phyloP scores from a whole-genome alignment of 306 rosid genomes.

The Arachis stenosperma region DNA sequence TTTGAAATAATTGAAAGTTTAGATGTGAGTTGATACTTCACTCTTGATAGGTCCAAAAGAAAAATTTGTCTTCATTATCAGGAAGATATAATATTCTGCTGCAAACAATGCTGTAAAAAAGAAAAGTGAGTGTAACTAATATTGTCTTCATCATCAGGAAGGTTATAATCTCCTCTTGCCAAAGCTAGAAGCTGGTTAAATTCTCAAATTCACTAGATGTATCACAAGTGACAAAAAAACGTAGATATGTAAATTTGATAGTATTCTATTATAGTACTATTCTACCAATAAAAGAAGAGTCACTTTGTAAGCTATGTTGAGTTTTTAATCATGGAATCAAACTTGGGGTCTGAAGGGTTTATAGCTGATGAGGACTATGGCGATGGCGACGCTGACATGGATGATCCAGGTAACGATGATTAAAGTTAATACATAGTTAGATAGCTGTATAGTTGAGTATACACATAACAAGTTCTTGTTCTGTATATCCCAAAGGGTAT shows the following conservation, averaged over 20 bases:
- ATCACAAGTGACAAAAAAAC: background rate
- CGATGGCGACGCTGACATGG: constrained; percentile 42
- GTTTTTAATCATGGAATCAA: background rate
- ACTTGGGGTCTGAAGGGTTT: background rate
- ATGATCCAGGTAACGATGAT: constrained; percentile 37
- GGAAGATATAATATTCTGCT: constrained; percentile 22
- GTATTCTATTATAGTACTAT: background rate
- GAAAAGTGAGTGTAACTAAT: constrained; percentile 1
- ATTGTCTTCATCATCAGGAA: too few relatives aligned
- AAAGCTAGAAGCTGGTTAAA: constrained; percentile 12
- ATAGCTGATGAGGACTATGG: constrained; percentile 34
- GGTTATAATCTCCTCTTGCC: background rate
- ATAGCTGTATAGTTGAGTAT: constrained; percentile 21
- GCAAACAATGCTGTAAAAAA: too few relatives aligned
- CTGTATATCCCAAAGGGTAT: background rate
- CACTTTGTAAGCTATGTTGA: background rate
- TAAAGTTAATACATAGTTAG: background rate
- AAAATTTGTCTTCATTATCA: background rate
- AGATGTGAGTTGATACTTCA: constrained; percentile 50
- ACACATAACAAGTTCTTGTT: background rate
- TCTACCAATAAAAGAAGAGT: background rate
- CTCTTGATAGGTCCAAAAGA: constrained; percentile 4
- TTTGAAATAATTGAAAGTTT: constrained; percentile 77
- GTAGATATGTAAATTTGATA: background rate
- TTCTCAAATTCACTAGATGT: background rate